Conservation (phyloP, 176 grass and related monocot species). For the Poa pratensis region DNA sequence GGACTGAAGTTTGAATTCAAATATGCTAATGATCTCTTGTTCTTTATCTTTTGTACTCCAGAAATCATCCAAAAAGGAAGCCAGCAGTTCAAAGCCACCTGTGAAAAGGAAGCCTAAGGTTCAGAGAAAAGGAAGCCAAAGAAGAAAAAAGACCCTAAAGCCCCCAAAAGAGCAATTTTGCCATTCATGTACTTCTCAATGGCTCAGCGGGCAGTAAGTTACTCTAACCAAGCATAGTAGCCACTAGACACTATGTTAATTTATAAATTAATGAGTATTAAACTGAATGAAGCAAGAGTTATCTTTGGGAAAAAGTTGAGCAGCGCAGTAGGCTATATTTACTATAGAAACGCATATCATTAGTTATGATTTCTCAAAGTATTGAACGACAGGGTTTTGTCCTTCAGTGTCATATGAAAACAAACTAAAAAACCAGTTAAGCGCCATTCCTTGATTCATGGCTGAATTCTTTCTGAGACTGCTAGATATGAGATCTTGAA, state of each 20-base stretch:
- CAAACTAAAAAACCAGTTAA: neutral
- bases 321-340: slow-evolving; percentile 9
- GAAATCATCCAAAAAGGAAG: slow-evolving; percentile 88
- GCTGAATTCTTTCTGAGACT: neutral
- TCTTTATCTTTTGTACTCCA: slow-evolving; percentile 23
- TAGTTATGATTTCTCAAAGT: neutral
- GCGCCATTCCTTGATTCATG: neutral
- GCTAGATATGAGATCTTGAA: slow-evolving; percentile 23
- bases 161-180: slow-evolving; percentile 92
- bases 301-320: slow-evolving; percentile 19
- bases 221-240: neutral
- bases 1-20: slow-evolving; percentile 8
- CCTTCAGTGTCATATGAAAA: neutral
- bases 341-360: neutral
- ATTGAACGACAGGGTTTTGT: neutral
- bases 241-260: neutral
- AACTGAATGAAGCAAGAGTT: neutral
- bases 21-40: slow-evolving; percentile 26
- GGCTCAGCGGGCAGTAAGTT: slow-evolving; percentile 86
- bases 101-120: slow-evolving; percentile 80
- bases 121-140: slow-evolving; percentile 80
- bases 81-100: slow-evolving; percentile 65
- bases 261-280: no score
- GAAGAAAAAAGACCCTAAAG: slow-evolving; percentile 99
- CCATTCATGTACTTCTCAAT: slow-evolving; percentile 98